Base-by-base conservation (phyloP, 2,329 filamentous ascomycete genomes). In the Arthrocladium fulminans region DNA sequence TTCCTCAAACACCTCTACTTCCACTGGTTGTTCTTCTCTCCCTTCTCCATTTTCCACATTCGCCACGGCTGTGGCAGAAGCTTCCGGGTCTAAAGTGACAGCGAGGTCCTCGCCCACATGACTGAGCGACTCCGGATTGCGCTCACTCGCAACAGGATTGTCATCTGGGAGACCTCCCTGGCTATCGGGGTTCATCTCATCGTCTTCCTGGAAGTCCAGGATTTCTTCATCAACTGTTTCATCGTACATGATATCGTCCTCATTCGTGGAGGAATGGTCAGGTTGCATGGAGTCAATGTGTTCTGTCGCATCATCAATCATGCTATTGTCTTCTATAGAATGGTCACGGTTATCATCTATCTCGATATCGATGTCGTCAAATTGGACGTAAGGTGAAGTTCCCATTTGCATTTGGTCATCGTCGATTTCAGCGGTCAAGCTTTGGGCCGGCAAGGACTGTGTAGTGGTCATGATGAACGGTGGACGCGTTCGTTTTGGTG, bases 331-430 rank as follows among this genome's bases (percentile, higher is more conserved):
- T 35, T 52, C 49, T 37, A 53, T 47, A 15, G 50, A 57, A 46
- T 50, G 42, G 34, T 57, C 56, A 40, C 41, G 52, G 45, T 51
- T 37, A 5, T 50, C 51, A 30, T 57, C 57, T 22, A 59, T 47
- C 13, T 60, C 57, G 43, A 60, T 43, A 25, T 60, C 57, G 44
- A 57, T 45, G 40, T 59, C 55, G 39, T 60, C 57, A 17, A 47
- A n/a, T 35, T 50, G 54, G 17, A 51, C 49, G 45, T 52, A 55
- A 5, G 56, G 57, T 10, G 57, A 56, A 10, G 52, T 53, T 19
- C 49, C 52, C 45, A 57, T 51, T 22, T 59, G 55, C 56, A 60
- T 60, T 25, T 54, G 47, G 41, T 59, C 56, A 43, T 57, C 56
- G 25, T 52, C 32, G 15, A 25, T 12, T 7, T 47, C 32, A 13